Evolutionary conservation across 2,329 filamentous ascomycete genomes (phyloP), one percentile per base, ranked within the genome.

Genomic region (Podosphaera xanthii): DNA sequence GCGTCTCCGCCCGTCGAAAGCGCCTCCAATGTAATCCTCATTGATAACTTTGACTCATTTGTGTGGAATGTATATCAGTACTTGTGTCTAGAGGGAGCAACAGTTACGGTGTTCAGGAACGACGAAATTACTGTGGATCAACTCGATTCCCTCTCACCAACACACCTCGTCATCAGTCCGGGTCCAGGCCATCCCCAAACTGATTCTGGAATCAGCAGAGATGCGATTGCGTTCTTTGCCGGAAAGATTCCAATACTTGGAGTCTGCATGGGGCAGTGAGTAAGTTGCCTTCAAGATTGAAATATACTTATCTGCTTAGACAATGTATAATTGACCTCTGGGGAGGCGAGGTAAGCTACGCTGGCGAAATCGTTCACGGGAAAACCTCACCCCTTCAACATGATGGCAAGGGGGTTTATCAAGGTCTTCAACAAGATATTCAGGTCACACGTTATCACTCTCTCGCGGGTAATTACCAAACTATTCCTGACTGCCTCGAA

Each of bases 11-110:
- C 83, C 42, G 76, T 96, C 58, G 71, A 84, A 33, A 89, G 83
- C 57, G 92, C 92, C 34, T 86, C 85, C 60, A 97, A 97, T 72
- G 78, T 98, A 60, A 80, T 98, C 63, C 78, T 98, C 63, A 96
- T 98, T 67, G 92, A 98, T 76, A 98, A 98, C 73, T 98, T 97
- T 72, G 92, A 98, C 72, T 97, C 92, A 2, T 98, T 98, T 71
- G 96, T 91, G 61, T 98, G 90, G 88, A 98, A 98, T 69, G 88
- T 98, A 61, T 98, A 97, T 71, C 94, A 98, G 72, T 98, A 98
- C 68, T 81, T 98, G 1, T 85, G 91, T 5, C 82, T 98, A n/a
- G 92, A 97, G 71, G 92, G 92, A 38, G 92, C 94, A 35, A 86
- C 76, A 0, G 92, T 96, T 57, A 87, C 84, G 3, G 92, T 98